Evolutionary conservation across 208 protist genomes (phyloP), one percentile per base, ranked within the genome.

Genomic region (Trypanosoma rangeli): DNA sequence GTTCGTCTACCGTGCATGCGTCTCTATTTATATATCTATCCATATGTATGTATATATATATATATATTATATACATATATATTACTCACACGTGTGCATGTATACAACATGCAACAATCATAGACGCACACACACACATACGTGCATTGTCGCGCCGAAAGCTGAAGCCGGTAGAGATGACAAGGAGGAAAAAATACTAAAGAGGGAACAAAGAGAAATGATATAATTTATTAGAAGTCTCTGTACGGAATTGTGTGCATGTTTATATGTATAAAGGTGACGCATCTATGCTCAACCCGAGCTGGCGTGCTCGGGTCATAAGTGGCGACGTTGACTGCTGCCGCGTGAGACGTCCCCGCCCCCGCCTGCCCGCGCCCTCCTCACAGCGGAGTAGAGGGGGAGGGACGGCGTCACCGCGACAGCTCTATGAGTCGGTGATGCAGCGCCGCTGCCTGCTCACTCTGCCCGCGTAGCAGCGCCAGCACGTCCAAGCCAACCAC

Each of bases 361-460:
- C n/a, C n/a, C n/a, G n/a, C n/a, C n/a, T n/a, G n/a, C n/a, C n/a
- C n/a, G n/a, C n/a, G n/a, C n/a, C n/a, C n/a, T n/a, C n/a, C n/a
- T n/a, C n/a, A n/a, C n/a, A n/a, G n/a, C n/a, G n/a, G n/a, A 24
- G 24, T 12, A 56, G 3, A 29, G 28, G 35, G 26, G 18, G 2
- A 35, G 54, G 2, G 16, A 24, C 16, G 22, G 18, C 12, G 26
- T 73, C 52, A 73, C 37, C 52, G 28, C 20, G 82, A 85, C 22
- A 93, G 71, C 64, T 86, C 84, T 60, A 86, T 60, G 7, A 94
- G 73, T 42, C 83, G 82, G 46, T 66, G 57, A 35, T 94, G 89
- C 42, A 94, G 65, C 12, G 73, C 70, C 61, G 73, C 84, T 28
- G 89, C 86, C 57, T 92, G 77, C 48, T 90, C 82, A 20, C 63